Base-by-base conservation (phyloP, 257 asterid species). In the Echites panduratus region DNA sequence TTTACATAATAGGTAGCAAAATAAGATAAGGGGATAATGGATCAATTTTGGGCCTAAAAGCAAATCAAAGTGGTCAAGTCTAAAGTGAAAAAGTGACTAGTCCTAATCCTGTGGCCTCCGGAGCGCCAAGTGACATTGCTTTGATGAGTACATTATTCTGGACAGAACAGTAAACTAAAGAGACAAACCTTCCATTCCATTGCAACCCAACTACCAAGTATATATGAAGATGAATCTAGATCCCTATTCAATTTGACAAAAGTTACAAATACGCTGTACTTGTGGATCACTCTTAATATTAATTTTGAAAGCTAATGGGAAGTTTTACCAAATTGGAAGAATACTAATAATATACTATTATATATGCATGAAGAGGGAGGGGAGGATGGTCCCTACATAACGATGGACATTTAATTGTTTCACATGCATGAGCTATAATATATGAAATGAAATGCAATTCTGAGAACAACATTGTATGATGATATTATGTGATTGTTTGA, bases 351-450 rank as follows among this genome's bases (percentile, higher is more conserved):
- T n/a, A n/a, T n/a, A n/a, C n/a, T n/a, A 53, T 40, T 35, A 7
- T 43, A 27, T 66, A 74, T 50, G 68, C 68, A 56, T 58, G 72
- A 45, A 76, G 40, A n/a, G 57, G 40, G 19, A 41, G n/a, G n/a
- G n/a, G n/a, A n/a, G n/a, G n/a, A n/a, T 71, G 80, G 80, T 50
- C 79, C 66, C 75, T 17, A 49, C 48, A 13, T 19, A 40, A 70
- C 40, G 68, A 62, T 27, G 26, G 68, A 59, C 67, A 70, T 62
- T 76, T 38, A 70, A 70, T 76, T 32, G 59, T 41, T 64, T 75
- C 80, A 70, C 80, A 76, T 76, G 80, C 72, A 70, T 3, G 32
- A 35, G 61, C 32, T 27, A 75, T 41, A 68, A 68, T n/a, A n/a
- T n/a, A n/a, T n/a, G n/a, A n/a, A n/a, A n/a, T n/a, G n/a, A 40